phyloP scores from a whole-genome alignment of 192 early-diverging fungal species.

The Coemansia sp. region DNA sequence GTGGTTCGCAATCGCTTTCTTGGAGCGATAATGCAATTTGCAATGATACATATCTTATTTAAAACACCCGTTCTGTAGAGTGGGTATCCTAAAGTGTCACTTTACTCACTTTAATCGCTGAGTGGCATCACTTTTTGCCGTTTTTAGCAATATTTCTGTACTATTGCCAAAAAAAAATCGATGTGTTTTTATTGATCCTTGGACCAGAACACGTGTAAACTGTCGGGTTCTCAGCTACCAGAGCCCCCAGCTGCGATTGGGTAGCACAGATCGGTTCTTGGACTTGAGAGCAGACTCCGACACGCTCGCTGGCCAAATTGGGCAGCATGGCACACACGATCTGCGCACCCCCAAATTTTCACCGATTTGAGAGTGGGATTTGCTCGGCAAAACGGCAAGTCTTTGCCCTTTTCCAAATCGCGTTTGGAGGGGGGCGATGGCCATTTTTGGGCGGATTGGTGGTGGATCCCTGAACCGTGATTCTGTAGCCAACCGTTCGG shows the following conservation, averaged over 20 bases:
- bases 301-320: not conserved
- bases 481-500: conserved; percentile 16
- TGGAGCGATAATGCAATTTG: no score
- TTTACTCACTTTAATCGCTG: no score
- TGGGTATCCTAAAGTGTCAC: no score
- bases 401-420: not conserved
- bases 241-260: not conserved
- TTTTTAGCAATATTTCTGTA: no score
- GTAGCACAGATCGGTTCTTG: not conserved
- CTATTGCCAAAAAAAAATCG: no score
- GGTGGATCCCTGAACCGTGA: conserved; percentile 8
- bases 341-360: not conserved
- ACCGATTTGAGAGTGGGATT: conserved; percentile 5
- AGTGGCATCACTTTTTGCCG: no score
- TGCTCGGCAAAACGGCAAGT: conserved; percentile 18
- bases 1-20: no score
- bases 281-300: not conserved
- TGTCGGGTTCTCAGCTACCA: not conserved
- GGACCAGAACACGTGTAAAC: no score
- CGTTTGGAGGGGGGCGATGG: not conserved
- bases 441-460: not conserved
- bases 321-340: not conserved
- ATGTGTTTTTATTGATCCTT: no score
- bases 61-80: no score
- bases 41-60: no score